Evolutionary conservation across 2,329 filamentous ascomycete genomes (phyloP), one percentile per base, ranked within the genome.

Genomic region (Exophiala phaeomuriformis): DNA sequence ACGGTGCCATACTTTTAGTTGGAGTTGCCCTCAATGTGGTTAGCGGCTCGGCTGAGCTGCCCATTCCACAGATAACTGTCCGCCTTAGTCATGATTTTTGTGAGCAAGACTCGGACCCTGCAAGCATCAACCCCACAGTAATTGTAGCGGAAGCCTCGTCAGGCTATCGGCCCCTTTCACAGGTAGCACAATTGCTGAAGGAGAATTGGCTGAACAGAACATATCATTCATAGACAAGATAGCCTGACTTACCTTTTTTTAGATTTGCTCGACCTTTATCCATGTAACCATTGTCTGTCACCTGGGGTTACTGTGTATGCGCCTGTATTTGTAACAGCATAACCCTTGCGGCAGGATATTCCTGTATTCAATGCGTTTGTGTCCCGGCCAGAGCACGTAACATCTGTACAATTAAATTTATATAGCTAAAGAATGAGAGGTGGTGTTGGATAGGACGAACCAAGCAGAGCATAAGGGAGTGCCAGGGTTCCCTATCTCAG

Each of bases 401-500:
- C 19, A 19, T 19, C 19, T 19, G 19, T 19, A 19, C 19, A 19
- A 19, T 19, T 19, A 19, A 19, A 19, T 19, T 19, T 19, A 19
- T 19, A 19, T 19, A 19, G 19, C 19, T 19, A 19, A 19, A 19
- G 19, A 19, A 19, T 19, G 19, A 2, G 19, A 19, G 19, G 19
- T 19, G 19, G 19, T 19, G 19, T 19, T 2, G 1, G 4, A 8
- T n/a, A 39, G 10, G 10, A n/a, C 1, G 4, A 39, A n/a, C 9
- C 6, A 39, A 39, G 36, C 9, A 39, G 36, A n/a, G 7, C 36
- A 39, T 12, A n/a, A 39, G 36, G 36, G 36, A n/a, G 10, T n/a
- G 36, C 19, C 19, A 19, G 39, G 5, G 12, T 27, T 6, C 28
- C 36, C 52, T 47, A 39, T 39, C 50, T 5, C 47, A 47, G 53